A percentile compares a stretch with the other conserved stretches of the same genome.
phyloP scores from a whole-genome alignment of 2,329 filamentous ascomycete genomes.

The Lachnum nothofagi region DNA sequence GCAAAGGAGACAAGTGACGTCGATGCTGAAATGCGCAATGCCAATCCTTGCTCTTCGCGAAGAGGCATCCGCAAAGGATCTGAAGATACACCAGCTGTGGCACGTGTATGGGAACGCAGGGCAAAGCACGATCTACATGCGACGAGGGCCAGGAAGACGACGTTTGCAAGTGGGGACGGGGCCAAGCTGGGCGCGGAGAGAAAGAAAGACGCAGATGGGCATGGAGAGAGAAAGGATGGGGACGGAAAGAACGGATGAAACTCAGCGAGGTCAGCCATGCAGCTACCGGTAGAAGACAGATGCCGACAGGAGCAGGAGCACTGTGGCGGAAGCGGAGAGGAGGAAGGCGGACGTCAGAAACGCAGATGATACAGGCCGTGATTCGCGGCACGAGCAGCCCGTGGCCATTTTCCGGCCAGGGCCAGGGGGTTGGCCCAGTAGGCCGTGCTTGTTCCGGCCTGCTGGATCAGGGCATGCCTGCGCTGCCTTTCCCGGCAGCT shows the following conservation, averaged over 20 bases:
- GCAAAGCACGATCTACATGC: not conserved
- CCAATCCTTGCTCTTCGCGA: not conserved
- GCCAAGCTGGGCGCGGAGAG: not conserved
- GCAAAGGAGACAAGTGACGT: not conserved
- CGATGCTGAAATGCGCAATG: not conserved
- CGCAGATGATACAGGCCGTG: not conserved
- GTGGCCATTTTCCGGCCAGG: too few relatives aligned
- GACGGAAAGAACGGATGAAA: not conserved
- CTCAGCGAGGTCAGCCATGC: too few relatives aligned
- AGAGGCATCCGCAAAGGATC: not conserved
- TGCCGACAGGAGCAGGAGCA: too few relatives aligned
- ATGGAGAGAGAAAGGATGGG: not conserved
- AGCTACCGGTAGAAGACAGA: too few relatives aligned
- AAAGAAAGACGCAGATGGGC: not conserved
- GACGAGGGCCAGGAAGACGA: slow-evolving; percentile 1
- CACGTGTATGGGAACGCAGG: not conserved
- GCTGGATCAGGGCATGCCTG: not conserved
- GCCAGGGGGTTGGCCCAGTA: too few relatives aligned
- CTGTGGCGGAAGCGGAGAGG: too few relatives aligned
- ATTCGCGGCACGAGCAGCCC: not conserved
- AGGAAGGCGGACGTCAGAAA: not conserved
- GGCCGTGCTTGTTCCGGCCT: not conserved
- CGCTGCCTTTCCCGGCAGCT: too few relatives aligned
- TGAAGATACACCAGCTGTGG: not conserved
- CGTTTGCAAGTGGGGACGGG: not conserved